Evolutionary conservation across 805 yeast species (phyloP), one percentile per base, ranked within the genome.

Genomic region (Cyberlindnera mrakii): DNA sequence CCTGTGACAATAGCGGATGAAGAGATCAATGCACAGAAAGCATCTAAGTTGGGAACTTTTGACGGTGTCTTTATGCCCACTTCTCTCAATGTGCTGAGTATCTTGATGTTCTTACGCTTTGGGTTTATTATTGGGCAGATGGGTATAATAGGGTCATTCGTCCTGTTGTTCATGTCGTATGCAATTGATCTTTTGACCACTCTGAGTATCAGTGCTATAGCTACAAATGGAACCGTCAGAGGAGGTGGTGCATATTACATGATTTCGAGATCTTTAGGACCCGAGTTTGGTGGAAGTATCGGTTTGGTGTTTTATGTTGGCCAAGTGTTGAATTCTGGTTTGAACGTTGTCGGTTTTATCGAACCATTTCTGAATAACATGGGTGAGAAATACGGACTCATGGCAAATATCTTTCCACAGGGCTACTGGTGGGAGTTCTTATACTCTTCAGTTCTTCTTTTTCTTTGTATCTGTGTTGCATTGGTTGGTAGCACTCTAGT

Each of bases 171-270:
- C 2, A 60, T 88, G 60, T 84, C 96, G 38, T 93, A 90, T 60
- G 58, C 78, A 3, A 88, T 93, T 49, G 84, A 91, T 59, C 68
- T 88, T 6, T 68, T 93, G 43, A 93, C 99, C 0, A 87, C 96
- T 0, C 64, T 93, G 51, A 86, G 96, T 17, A 81, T 93, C 45
- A 85, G 96, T 43, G 99, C 99, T 1, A 93, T 93, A 47, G 88
- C 97, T 2, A 93, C 99, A 2, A 93, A 93, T 59, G 99, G 99
- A 18, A 88, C 95, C 0, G 98, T 93, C 3, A 77, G 89, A 52
- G 98, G 98, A 13, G 99, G 99, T 14, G 99, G 99, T 38, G 97
- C 98, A 0, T 93, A 93, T 60, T 93, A 89, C 57, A 93, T 93
- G 97, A 88, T 93, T 46, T 85, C 96, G 30, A 73, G 99, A 52